Evolutionary conservation across 169 alveolate species (phyloP).

Genomic region (Eimeria acervulina): DNA sequence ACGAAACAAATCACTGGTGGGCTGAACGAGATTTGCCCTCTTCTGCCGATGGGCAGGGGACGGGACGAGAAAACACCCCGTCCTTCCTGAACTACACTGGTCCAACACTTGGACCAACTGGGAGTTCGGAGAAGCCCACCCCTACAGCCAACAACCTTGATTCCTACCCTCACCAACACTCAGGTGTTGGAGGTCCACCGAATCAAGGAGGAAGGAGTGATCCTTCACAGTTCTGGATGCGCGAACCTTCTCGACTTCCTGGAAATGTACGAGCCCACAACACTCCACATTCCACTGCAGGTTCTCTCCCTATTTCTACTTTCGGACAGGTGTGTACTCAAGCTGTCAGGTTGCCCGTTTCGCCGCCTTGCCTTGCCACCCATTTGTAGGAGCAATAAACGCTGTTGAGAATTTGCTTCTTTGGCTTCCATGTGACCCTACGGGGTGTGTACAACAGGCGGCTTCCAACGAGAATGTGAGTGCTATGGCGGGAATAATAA

Average conservation of each 20-base stretch:
- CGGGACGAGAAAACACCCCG: background rate
- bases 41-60: background rate
- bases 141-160: background rate
- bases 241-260: background rate
- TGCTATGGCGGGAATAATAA: background rate
- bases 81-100: background rate
- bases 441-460: conserved; percentile 5
- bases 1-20: conserved; percentile 71
- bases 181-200: background rate
- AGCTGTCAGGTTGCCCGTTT: background rate
- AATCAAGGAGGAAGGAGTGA: background rate
- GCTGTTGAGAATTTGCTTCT: background rate
- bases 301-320: background rate
- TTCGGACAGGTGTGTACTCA: conserved; percentile 13
- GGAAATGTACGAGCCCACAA: background rate
- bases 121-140: background rate
- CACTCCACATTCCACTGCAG: background rate
- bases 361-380: background rate
- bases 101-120: background rate
- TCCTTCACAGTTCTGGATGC: background rate
- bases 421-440: background rate
- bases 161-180: background rate
- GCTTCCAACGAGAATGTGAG: background rate
- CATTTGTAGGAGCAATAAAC: too few species aligned
- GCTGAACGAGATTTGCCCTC: background rate